phyloP scores from a whole-genome alignment of 495 filamentous ascomycete species.

The Xylaria bambusicola region DNA sequence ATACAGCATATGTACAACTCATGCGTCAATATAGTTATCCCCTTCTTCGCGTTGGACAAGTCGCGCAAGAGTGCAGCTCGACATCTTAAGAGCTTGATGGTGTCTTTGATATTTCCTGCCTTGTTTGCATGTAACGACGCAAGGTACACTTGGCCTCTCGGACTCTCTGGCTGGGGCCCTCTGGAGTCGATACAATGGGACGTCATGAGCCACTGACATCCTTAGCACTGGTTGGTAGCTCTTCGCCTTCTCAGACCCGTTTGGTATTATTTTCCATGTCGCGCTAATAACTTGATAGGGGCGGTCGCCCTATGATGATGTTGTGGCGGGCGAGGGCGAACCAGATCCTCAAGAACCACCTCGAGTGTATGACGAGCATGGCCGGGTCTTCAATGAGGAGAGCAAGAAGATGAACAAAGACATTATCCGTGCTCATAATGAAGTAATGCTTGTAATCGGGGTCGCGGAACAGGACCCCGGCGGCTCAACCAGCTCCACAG shows the following conservation, averaged over 20 bases:
- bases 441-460: conserved; percentile 59
- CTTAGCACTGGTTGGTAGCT: conserved; percentile 49
- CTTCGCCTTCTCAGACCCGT: not conserved
- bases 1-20: too few relatives aligned
- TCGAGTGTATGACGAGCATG: conserved; percentile 71
- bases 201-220: conserved; percentile 53
- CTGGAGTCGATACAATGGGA: conserved; percentile 38
- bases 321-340: conserved; percentile 48
- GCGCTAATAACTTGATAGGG: conserved; percentile 48
- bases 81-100: too few relatives aligned
- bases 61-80: too few relatives aligned
- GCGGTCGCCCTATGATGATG: conserved; percentile 70
- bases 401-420: conserved; percentile 52
- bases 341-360: conserved; percentile 47
- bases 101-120: too few relatives aligned
- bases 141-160: not conserved
- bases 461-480: conserved; percentile 51
- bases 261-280: not conserved
- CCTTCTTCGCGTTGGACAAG: not conserved
- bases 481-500: conserved; percentile 26
- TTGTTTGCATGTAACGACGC: conserved; percentile 2
- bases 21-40: too few relatives aligned
- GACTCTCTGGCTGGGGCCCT: too few relatives aligned
- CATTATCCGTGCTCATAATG: conserved; percentile 57
- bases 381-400: conserved; percentile 65